phyloP scores from a whole-genome alignment of 2,329 filamentous ascomycete species.

The Lachnellula hyalina region DNA sequence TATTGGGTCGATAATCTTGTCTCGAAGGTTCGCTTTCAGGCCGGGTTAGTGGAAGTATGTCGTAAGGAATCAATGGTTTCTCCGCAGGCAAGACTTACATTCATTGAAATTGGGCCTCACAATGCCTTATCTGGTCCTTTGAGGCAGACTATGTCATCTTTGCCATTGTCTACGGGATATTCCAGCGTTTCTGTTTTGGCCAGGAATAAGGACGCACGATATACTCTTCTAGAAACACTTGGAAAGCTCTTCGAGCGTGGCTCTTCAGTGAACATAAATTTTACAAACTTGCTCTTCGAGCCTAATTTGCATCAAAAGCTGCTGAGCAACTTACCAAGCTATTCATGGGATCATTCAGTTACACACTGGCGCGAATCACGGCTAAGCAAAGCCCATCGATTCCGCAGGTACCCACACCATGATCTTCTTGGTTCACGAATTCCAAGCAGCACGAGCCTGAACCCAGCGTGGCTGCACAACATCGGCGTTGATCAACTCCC shows the following conservation, averaged over 20 bases:
- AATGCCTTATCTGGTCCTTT: slow-evolving; percentile 11
- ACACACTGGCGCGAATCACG: slow-evolving; percentile 50
- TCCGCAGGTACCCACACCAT: slow-evolving; percentile 39
- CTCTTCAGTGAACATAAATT: too few species aligned
- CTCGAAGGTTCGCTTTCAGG: neutral
- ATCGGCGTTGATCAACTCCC: slow-evolving; percentile 21
- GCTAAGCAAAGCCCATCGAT: slow-evolving; percentile 39
- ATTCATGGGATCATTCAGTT: slow-evolving; percentile 48
- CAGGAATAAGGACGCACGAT: slow-evolving; percentile 5
- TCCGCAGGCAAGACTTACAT: neutral
- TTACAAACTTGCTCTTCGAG: too few species aligned
- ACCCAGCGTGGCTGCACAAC: slow-evolving; percentile 28
- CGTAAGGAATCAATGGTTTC: too few species aligned
- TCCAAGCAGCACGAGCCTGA: slow-evolving; percentile 13
- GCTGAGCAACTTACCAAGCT: slow-evolving; percentile 40
- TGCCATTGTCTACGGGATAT: slow-evolving; percentile 4
- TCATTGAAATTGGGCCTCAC: slow-evolving; percentile 17
- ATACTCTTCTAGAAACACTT: slow-evolving; percentile 13
- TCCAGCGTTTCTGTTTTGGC: slow-evolving; percentile 15
- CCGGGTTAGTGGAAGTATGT: neutral
- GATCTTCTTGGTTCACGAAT: slow-evolving; percentile 42
- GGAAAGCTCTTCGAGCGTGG: too few species aligned
- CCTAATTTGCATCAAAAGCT: too few species aligned
- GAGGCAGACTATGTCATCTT: slow-evolving; percentile 3
- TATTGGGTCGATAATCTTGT: neutral